phyloP scores from a whole-genome alignment of 805 yeast genomes.

The Candida succiphila region DNA sequence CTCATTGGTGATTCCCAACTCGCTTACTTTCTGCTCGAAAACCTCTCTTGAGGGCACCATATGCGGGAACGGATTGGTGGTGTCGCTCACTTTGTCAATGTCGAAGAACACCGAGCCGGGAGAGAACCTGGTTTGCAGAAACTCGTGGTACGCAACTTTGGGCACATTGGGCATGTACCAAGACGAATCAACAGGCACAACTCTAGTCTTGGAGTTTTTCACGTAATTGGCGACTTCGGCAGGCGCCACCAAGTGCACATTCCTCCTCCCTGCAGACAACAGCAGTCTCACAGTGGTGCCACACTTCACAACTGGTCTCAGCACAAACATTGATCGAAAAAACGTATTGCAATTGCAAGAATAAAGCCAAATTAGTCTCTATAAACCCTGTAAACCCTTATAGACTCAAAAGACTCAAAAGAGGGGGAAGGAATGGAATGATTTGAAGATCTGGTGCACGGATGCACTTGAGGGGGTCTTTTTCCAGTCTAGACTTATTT shows the following conservation, averaged over 20 bases:
- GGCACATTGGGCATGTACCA: constrained; percentile 86
- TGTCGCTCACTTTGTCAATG: constrained; percentile 59
- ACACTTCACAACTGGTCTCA: too few species aligned
- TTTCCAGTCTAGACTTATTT: too few species aligned
- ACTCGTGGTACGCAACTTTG: constrained; percentile 50
- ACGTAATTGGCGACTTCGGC: constrained; percentile 10
- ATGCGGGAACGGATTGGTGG: constrained; percentile 65
- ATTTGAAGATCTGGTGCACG: too few species aligned
- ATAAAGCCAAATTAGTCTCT: too few species aligned
- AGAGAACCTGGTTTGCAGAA: constrained; percentile 41
- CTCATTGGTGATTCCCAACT: constrained; percentile 43
- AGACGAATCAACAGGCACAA: constrained; percentile 70
- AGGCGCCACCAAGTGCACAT: constrained; percentile 11
- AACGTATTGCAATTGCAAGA: too few species aligned
- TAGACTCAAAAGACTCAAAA: too few species aligned
- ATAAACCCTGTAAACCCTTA: too few species aligned
- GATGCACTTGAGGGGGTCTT: too few species aligned
- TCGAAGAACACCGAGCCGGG: constrained; percentile 68
- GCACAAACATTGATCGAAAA: too few species aligned
- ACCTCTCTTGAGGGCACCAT: constrained; percentile 65
- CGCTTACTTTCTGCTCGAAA: constrained; percentile 43
- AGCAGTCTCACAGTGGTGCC: too few species aligned
- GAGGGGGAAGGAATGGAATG: too few species aligned
- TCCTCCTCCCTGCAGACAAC: background rate
- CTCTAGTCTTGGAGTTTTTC: constrained; percentile 1